Conservation (phyloP, 164 flowering plant genomes). For the Sextonia rubra region DNA sequence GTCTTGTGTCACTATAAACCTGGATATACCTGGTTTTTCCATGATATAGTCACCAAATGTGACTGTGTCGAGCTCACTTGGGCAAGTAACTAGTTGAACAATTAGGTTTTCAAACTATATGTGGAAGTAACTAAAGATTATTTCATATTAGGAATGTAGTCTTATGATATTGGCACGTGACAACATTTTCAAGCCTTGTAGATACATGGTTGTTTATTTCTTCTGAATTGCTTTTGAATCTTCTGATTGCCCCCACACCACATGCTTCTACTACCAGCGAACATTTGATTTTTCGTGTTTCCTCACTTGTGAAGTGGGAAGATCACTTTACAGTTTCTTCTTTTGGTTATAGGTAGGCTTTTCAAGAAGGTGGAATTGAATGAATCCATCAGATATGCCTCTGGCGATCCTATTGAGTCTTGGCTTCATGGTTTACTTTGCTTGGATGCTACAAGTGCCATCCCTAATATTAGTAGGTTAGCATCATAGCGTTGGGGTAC, state of each 20-base stretch:
- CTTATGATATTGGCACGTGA: background rate
- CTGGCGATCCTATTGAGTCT: conserved; percentile 87
- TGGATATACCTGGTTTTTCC: too few relatives aligned
- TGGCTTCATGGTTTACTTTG: conserved; percentile 94
- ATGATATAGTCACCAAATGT: too few relatives aligned
- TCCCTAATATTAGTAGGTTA: conserved; percentile 73
- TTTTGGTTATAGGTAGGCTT: conserved; percentile 49
- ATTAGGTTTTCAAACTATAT: too few relatives aligned
- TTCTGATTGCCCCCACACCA: too few relatives aligned
- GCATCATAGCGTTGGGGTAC: background rate
- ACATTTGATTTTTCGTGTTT: background rate
- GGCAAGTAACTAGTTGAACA: too few relatives aligned
- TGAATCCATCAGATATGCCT: conserved; percentile 92
- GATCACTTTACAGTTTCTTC: background rate
- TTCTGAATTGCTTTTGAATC: background rate
- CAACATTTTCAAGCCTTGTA: background rate
- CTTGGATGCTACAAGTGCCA: conserved; percentile 63
- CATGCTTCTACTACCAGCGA: background rate
- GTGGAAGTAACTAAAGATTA: too few relatives aligned
- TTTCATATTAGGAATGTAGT: background rate
- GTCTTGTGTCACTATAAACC: too few relatives aligned
- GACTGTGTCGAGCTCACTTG: too few relatives aligned
- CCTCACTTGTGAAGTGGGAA: background rate
- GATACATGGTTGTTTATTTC: background rate
- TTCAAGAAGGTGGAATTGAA: conserved; percentile 85